Base-by-base conservation (phyloP, 768 basidiomycete genomes). In the Psilocybe sp. region DNA sequence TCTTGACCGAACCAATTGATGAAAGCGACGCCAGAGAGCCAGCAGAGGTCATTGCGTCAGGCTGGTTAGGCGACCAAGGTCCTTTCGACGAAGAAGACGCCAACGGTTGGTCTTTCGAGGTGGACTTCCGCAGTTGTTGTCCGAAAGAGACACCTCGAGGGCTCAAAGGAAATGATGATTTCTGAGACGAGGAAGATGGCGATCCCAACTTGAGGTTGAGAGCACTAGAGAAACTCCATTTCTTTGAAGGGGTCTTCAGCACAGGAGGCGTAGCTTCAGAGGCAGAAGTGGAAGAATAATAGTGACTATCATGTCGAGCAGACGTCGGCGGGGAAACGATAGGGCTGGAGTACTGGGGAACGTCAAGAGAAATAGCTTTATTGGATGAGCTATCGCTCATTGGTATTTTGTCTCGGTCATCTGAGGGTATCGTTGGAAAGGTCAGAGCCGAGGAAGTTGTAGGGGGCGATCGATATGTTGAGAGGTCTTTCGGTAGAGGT, bases 171-270 rank as follows among this genome's bases (percentile, higher is more conserved):
- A 84, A 80, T 14, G 72, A 66, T 28, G 82, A 72, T 37, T 81
- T 80, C 55, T 81, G 69, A 69, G 83, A 80, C 37, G 78, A 75
- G 14, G 74, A 75, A 15, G 84, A 84, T 43, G 86, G 82, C 20
- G 83, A 85, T 50, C 78, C 78, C 12, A 90, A 67, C 62, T 80
- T 89, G 65, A 89, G 78, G 56, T 88, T 90, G 4, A 94, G 71
- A 18, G 88, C 89, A 54, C 79, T 87, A n/a, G 89, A 88, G 65
- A 95, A 89, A 64, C 92, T 94, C 92, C 92, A 95, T 68, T 95
- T 95, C 79, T 93, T 94, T n/a, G 89, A 91, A 32, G 92, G 91
- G 2, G 89, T 88, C 71, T 89, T 89, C 45, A 77, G 71, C 38
- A 77, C 71, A 13, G 71, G 61, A 36, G 83, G 74, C 12, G 61